Evolutionary conservation across 768 basidiomycete genomes (phyloP).

Genomic region (Rossbeevera mucosa): DNA sequence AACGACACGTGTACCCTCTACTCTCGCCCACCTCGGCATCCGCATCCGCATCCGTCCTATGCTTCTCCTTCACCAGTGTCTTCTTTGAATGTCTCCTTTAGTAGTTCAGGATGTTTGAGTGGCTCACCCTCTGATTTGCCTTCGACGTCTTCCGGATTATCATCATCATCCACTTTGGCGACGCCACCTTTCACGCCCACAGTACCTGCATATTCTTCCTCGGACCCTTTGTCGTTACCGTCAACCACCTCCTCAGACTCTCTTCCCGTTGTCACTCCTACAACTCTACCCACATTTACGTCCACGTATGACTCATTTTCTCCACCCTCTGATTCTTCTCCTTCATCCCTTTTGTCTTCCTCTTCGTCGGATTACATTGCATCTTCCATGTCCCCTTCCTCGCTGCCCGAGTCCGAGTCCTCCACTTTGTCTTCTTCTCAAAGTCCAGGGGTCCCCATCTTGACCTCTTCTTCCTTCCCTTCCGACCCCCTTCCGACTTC

Average conservation of each 20-base stretch:
- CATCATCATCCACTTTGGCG: not conserved
- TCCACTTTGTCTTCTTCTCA: not conserved
- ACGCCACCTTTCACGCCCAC: not conserved
- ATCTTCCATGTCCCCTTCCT: not conserved
- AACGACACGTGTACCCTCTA: not conserved
- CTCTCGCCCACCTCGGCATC: not conserved
- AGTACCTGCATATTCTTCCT: not conserved
- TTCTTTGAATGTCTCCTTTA: not conserved
- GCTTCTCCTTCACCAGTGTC: not conserved
- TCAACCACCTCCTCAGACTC: not conserved
- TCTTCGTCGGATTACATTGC: not conserved
- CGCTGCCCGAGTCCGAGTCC: not conserved
- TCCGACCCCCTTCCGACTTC: not conserved
- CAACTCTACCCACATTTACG: not conserved
- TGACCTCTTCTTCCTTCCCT: not conserved
- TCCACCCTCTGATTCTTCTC: not conserved
- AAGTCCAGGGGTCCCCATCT: not conserved
- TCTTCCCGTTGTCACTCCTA: not conserved
- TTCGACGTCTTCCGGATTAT: not conserved
- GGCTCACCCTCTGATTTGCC: not conserved
- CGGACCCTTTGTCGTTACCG: not conserved
- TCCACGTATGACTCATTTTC: not conserved
- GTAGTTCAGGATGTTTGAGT: not conserved
- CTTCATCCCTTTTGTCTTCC: not conserved
- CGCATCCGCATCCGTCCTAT: not conserved